These are phyloP conservation scores for Oleoguttula mirabilis DNA, from an alignment of 495 filamentous ascomycete genomes.

Conservation along the genomic window DNA sequence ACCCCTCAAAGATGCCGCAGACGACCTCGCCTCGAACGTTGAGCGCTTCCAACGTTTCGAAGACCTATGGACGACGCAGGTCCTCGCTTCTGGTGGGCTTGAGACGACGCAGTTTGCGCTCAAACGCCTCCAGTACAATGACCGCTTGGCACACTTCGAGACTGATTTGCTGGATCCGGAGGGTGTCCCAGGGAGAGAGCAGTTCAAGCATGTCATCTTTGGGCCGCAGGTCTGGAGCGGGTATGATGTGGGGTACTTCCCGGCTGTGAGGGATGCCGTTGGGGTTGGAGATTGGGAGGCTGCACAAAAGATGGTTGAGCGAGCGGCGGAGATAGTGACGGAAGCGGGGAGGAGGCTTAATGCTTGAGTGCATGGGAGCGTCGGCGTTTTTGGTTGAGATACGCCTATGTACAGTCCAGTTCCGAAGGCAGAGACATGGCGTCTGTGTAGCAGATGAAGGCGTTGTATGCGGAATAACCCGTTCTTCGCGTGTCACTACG, in stretches of 20 bases:
- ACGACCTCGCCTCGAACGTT: constrained; percentile 52
- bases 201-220: constrained; percentile 90
- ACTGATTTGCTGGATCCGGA: constrained; percentile 62
- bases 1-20: constrained; percentile 47
- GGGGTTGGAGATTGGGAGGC: constrained; percentile 56
- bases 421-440: too few relatives aligned
- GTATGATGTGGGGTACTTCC: constrained; percentile 67
- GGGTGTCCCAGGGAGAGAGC: constrained; percentile 68
- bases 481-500: too few relatives aligned
- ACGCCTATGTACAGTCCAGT: too few relatives aligned
- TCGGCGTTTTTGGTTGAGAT: too few relatives aligned
- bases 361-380: background rate
- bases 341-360: constrained; percentile 45
- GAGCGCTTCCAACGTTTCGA: constrained; percentile 62
- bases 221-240: constrained; percentile 71
- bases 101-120: constrained; percentile 54
- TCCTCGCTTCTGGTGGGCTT: constrained; percentile 54
- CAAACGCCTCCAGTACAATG: constrained; percentile 47
- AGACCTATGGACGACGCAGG: constrained; percentile 53
- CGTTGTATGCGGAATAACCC: too few relatives aligned
- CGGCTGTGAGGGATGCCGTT: constrained; percentile 71
- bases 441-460: too few relatives aligned
- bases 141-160: constrained; percentile 62
- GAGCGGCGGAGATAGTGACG: constrained; percentile 55
- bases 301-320: constrained; percentile 58